A percentile compares a stretch with the other conserved stretches of the same genome.
Conservation (phyloP, 768 basidiomycete species). For the Boletus bicolor region DNA sequence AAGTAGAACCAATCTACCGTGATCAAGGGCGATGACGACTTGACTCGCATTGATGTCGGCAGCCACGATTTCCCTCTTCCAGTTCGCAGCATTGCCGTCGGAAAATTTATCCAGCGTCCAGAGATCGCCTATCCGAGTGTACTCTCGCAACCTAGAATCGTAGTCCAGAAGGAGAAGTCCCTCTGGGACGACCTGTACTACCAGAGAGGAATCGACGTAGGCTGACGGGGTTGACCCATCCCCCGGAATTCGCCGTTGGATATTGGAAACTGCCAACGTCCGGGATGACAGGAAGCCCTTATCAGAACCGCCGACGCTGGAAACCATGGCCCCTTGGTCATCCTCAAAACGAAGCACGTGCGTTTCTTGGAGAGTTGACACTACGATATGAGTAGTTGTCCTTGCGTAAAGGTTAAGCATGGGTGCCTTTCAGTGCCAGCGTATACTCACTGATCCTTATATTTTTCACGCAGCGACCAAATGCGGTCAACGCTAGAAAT, state of each 20-base stretch:
- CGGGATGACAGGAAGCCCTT: slow-evolving; percentile 50
- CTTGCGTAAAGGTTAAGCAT: slow-evolving; percentile 31
- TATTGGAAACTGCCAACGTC: slow-evolving; percentile 64
- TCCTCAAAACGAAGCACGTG: slow-evolving; percentile 51
- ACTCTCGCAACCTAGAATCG: slow-evolving; percentile 43
- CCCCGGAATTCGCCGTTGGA: slow-evolving; percentile 34
- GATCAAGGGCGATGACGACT: slow-evolving; percentile 56
- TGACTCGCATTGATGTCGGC: slow-evolving; percentile 71
- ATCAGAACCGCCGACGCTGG: slow-evolving; percentile 35
- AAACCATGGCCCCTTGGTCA: slow-evolving; percentile 13
- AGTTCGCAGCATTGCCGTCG: slow-evolving; percentile 17
- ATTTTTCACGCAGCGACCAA: slow-evolving; percentile 55
- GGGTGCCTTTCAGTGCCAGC: background rate
- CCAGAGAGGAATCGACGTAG: slow-evolving; percentile 48
- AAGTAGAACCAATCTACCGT: slow-evolving; percentile 51
- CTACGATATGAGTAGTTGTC: slow-evolving; percentile 51
- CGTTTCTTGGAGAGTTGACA: slow-evolving; percentile 57
- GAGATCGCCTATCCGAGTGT: slow-evolving; percentile 37
- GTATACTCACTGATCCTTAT: slow-evolving; percentile 46
- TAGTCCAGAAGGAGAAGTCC: slow-evolving; percentile 56
- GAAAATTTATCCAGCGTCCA: slow-evolving; percentile 38
- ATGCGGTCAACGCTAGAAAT: slow-evolving; percentile 54
- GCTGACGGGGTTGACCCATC: slow-evolving; percentile 15
- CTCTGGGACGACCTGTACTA: slow-evolving; percentile 70
- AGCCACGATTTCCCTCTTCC: slow-evolving; percentile 53